phyloP scores from a whole-genome alignment of 2,329 filamentous ascomycete genomes.

The Colletotrichum chrysophilum region DNA sequence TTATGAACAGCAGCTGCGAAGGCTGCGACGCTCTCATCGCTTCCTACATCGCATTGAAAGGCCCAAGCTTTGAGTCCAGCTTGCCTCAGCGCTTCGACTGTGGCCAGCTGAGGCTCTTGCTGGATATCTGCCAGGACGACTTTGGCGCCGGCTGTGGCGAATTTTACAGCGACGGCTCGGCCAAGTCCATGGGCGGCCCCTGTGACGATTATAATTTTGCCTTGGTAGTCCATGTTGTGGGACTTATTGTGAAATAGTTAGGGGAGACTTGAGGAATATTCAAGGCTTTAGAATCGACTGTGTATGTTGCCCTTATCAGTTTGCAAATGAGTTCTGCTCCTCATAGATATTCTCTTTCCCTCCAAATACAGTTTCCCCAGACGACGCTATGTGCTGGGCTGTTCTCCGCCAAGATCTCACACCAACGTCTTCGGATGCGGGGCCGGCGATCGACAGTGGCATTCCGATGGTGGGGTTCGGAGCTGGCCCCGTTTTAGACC shows the following conservation, averaged over 20 bases:
- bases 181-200: background rate
- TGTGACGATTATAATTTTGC: background rate
- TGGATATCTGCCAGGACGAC: background rate
- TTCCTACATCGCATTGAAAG: background rate
- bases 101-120: background rate
- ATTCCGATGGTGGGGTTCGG: background rate
- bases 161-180: rapidly evolving
- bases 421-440: background rate
- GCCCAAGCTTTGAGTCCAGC: background rate
- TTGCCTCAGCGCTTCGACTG: background rate
- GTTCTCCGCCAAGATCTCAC: background rate
- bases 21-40: background rate
- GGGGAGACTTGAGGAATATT: background rate
- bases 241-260: background rate
- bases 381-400: background rate
- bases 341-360: background rate
- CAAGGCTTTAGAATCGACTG: background rate
- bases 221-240: background rate
- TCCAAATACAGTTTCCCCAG: background rate
- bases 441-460: background rate
- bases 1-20: background rate
- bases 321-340: rapidly evolving
- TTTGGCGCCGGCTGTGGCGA: background rate
- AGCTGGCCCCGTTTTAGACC: background rate
- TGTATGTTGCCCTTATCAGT: background rate